phyloP scores from a whole-genome alignment of 352 stramenopile species.

The Phytopythium litorale region DNA sequence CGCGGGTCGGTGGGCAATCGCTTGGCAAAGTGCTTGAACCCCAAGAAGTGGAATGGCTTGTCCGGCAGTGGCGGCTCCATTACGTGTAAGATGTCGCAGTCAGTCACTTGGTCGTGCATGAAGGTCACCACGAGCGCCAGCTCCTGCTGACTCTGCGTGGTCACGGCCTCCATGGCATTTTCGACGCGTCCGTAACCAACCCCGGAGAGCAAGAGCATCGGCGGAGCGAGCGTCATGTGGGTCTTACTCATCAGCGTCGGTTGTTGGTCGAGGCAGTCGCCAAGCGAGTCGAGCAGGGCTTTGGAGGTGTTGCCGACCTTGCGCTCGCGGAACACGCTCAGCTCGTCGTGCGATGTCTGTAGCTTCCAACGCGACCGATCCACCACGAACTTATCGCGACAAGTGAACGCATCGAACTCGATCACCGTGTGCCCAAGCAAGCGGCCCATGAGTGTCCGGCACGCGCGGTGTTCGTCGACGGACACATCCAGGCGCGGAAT shows the following conservation, averaged over 20 bases:
- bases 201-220: slow-evolving; percentile 30
- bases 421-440: slow-evolving; percentile 32
- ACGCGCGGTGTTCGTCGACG: slow-evolving; percentile 20
- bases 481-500: slow-evolving; percentile 29
- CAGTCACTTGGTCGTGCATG: slow-evolving; percentile 48
- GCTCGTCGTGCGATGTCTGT: slow-evolving; percentile 26
- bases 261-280: slow-evolving; percentile 17
- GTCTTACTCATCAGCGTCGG: slow-evolving; percentile 15
- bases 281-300: slow-evolving; percentile 16
- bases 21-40: slow-evolving; percentile 61
- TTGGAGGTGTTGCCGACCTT: slow-evolving; percentile 21
- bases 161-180: slow-evolving; percentile 43
- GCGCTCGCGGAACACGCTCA: slow-evolving; percentile 39
- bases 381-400: slow-evolving; percentile 11
- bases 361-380: slow-evolving; percentile 38
- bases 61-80: slow-evolving; percentile 43
- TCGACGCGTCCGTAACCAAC: slow-evolving; percentile 33
- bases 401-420: slow-evolving; percentile 36
- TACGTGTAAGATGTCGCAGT: slow-evolving; percentile 43
- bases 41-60: slow-evolving; percentile 40
- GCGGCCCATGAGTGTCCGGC: slow-evolving; percentile 26
- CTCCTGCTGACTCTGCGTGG: slow-evolving; percentile 40
- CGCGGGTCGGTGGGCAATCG: slow-evolving; percentile 22
- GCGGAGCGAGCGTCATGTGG: slow-evolving; percentile 13
- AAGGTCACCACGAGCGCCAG: slow-evolving; percentile 46